Evolutionary conservation across 2,329 filamentous ascomycete species (phyloP).

Genomic region (Penicillium glabrum): DNA sequence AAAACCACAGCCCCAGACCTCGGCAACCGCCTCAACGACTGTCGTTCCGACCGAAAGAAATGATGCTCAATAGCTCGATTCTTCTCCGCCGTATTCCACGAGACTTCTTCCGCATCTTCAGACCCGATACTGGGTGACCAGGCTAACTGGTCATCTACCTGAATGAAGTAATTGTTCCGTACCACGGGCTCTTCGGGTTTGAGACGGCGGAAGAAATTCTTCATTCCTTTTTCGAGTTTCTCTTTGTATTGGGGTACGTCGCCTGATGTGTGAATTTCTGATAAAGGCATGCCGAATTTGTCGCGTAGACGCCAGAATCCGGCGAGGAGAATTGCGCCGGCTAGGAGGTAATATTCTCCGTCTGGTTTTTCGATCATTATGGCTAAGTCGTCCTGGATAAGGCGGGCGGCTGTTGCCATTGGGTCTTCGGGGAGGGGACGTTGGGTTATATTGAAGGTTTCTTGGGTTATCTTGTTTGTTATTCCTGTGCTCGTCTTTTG

Average conservation of each 20-base stretch:
- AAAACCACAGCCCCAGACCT: constrained; percentile 63
- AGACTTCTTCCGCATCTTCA: constrained; percentile 65
- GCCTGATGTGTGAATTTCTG: constrained; percentile 76
- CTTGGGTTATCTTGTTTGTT: constrained; percentile 69
- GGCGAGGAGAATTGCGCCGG: constrained; percentile 71
- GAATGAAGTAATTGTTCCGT: constrained; percentile 84
- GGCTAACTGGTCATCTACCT: constrained; percentile 74
- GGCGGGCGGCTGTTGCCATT: constrained; percentile 70
- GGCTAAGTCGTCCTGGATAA: constrained; percentile 79
- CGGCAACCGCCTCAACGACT: constrained; percentile 65
- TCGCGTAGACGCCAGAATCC: constrained; percentile 83
- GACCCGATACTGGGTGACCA: constrained; percentile 76
- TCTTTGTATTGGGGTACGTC: constrained; percentile 71
- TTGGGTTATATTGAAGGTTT: constrained; percentile 67
- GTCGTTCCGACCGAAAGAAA: constrained; percentile 74
- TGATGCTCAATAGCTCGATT: constrained; percentile 71
- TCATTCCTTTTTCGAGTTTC: constrained; percentile 76
- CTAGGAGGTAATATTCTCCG: constrained; percentile 77
- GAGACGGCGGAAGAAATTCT: constrained; percentile 74
- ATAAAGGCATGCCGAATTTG: constrained; percentile 76
- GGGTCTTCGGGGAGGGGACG: constrained; percentile 71
- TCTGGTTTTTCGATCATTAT: constrained; percentile 77
- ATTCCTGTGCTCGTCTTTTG: constrained; percentile 63
- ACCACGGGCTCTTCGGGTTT: constrained; percentile 65
- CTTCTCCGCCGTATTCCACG: constrained; percentile 76